phyloP scores from a whole-genome alignment of 2,329 filamentous ascomycete genomes.

The Ascochyta koolunga region DNA sequence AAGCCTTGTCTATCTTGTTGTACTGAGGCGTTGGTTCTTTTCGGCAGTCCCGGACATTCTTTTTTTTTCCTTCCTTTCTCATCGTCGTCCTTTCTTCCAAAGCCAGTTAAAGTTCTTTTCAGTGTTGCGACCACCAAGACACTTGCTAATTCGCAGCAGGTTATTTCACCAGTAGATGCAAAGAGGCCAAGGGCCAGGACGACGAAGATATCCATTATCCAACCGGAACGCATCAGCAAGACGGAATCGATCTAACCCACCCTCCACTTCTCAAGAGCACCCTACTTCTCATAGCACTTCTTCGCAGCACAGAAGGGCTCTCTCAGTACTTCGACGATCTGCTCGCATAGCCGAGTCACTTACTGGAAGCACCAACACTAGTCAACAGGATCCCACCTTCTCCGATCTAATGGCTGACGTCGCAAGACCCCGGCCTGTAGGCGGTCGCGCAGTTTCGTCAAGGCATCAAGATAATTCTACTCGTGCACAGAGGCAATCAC shows the following conservation, averaged over 20 bases:
- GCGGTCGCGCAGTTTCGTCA: constrained; percentile 40
- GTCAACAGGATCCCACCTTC: constrained; percentile 21
- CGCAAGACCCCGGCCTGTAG: constrained; percentile 43
- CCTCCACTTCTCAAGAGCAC: constrained; percentile 16
- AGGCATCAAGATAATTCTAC: constrained; percentile 33
- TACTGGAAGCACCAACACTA: constrained; percentile 31
- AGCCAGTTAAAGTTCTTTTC: background rate
- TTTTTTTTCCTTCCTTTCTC: background rate
- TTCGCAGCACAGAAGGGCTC: constrained; percentile 24
- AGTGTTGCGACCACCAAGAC: background rate
- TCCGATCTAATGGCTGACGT: constrained; percentile 45
- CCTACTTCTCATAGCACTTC: constrained; percentile 23
- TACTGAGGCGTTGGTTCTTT: background rate
- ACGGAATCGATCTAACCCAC: constrained; percentile 32
- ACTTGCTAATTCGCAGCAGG: background rate
- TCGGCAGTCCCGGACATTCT: background rate
- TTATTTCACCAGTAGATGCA: constrained; percentile 31
- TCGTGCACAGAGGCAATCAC: constrained; percentile 31
- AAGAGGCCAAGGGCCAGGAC: constrained; percentile 44
- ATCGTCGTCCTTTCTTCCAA: background rate
- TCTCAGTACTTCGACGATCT: constrained; percentile 39
- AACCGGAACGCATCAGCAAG: constrained; percentile 34
- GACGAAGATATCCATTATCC: constrained; percentile 44
- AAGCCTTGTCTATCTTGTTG: constrained; percentile 5
- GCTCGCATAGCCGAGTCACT: constrained; percentile 41